Evolutionary conservation across 192 early-diverging fungal genomes (phyloP), one percentile per base, ranked within the genome.

Genomic region (Diversispora epigaea): DNA sequence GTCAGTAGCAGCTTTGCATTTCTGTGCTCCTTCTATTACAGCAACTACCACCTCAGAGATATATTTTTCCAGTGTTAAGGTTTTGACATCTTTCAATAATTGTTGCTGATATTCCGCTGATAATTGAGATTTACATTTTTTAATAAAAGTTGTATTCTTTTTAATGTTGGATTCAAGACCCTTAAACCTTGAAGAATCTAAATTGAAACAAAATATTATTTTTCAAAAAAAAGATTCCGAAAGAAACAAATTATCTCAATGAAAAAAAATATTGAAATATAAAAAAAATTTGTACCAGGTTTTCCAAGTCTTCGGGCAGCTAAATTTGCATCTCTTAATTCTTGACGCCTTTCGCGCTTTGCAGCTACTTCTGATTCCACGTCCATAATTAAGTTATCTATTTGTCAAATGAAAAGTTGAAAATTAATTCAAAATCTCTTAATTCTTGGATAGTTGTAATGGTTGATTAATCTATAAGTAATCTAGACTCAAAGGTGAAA

Each of bases 51-150:
- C 89, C 86, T 99, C 98, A 50, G 90, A 91, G 68, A 97, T 88
- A 80, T 98, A 99, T 79, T 98, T 99, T 80, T 96, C 96, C n/a
- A 98, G 86, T 77, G 91, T 95, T 15, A 99, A 85, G 58, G 90
- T 86, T 45, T 84, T 85, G 40, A 96, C 87, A 73, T 97, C 95
- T 22, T 91, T 87, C 46, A 95, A 72, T 22, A 96, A 84, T 77
- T 93, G 93, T 43, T 77, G 81, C 0, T 78, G 78, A 50, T 73
- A 88, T 73, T 91, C 93, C 47, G 82, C 91, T 72, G 83, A 85
- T 75, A 88, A 85, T 79, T 85, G 91, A 21, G 85, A 80, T 73
- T 89, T 93, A 87, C 85, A 98, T 75, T 96, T 96, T 78, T 94
- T 94, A 71, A 97, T 93, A 78, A 99, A 98, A 15, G 90, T 88